Evolutionary conservation across 2,329 filamentous ascomycete species (phyloP).

Genomic region (Aureobasidium namibiae): DNA sequence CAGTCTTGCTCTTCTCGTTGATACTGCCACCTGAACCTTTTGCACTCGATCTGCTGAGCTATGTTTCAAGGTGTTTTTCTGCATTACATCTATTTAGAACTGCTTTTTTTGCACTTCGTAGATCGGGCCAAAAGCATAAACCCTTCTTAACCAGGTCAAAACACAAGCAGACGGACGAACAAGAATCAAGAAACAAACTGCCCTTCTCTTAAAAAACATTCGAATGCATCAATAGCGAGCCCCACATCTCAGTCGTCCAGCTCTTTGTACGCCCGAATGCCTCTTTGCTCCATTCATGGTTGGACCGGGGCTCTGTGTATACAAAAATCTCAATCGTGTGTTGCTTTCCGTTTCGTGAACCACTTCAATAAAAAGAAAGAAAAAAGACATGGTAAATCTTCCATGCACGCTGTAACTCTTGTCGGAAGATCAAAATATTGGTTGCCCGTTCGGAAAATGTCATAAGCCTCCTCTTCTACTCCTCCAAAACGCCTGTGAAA

Average conservation of each 20-base stretch:
- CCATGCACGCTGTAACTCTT: slow-evolving; percentile 6
- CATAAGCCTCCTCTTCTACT: background rate
- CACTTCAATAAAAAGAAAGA: background rate
- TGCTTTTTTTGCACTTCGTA: background rate
- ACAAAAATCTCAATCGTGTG: slow-evolving; percentile 5
- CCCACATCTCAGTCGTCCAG: background rate
- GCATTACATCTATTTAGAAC: background rate
- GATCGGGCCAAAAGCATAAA: slow-evolving; percentile 9
- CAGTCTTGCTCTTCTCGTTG: background rate
- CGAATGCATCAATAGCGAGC: background rate
- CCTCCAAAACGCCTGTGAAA: slow-evolving; percentile 4
- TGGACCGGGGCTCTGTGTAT: background rate
- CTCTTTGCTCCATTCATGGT: background rate
- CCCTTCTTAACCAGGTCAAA: background rate
- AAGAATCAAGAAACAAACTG: background rate
- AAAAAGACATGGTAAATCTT: background rate
- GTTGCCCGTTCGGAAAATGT: background rate
- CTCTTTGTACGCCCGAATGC: background rate
- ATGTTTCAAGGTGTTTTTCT: background rate
- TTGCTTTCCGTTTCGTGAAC: background rate
- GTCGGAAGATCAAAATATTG: background rate
- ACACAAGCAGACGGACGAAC: background rate
- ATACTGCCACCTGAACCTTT: background rate
- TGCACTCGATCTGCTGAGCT: background rate
- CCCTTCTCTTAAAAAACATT: background rate